Conservation (phyloP, 2,329 filamentous ascomycete species). For the Xylaria sp. region DNA sequence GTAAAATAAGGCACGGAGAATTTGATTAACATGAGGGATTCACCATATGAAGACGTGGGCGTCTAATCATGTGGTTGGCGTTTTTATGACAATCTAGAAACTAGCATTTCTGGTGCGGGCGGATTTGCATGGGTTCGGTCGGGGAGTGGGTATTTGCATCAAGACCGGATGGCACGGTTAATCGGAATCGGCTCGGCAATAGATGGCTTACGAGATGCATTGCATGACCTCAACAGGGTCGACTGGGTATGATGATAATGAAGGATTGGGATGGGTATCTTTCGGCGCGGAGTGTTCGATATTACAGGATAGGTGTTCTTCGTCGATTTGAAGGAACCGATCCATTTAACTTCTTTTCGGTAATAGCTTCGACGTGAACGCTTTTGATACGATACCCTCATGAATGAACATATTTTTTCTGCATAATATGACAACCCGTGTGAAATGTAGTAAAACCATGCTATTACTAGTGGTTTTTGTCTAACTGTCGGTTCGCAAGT, state of each 20-base stretch:
- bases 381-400: not conserved
- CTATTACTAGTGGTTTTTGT: not conserved
- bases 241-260: constrained; percentile 4
- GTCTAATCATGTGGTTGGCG: not conserved
- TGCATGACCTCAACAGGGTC: constrained; percentile 16
- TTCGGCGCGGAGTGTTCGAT: constrained; percentile 4
- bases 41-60: not conserved
- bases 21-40: not conserved
- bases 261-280: not conserved
- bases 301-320: not conserved
- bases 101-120: not conserved
- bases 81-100: not conserved
- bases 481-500: not conserved
- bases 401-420: not conserved
- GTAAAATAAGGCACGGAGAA: not conserved
- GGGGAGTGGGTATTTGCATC: not conserved
- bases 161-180: not conserved
- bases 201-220: not conserved
- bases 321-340: not conserved
- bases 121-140: not conserved
- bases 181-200: not conserved
- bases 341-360: not conserved
- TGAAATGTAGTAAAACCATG: not conserved
- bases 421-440: not conserved
- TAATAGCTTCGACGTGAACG: not conserved